A percentile compares a stretch with the other conserved stretches of the same genome.
Evolutionary conservation across 306 rosid species (phyloP).

Genomic region (Prunus salicina): DNA sequence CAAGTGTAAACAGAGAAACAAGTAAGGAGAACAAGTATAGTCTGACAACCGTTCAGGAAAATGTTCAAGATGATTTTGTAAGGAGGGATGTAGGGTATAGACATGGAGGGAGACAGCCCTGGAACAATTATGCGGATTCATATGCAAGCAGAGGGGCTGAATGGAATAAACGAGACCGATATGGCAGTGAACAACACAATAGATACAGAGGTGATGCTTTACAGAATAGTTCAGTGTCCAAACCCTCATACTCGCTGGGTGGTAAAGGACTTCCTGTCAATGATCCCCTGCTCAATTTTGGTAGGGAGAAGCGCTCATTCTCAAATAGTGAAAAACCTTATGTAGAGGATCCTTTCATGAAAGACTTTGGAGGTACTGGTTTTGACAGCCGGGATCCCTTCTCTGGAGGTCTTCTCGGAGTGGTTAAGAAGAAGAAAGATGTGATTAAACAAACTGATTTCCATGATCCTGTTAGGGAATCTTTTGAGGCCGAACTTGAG

Average conservation of each 20-base stretch:
- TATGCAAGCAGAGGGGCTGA: conserved; percentile 49
- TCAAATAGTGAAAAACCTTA: conserved; percentile 67
- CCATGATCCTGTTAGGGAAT: conserved; percentile 92
- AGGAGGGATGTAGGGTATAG: conserved; percentile 61
- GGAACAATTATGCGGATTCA: conserved; percentile 52
- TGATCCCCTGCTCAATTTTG: conserved; percentile 82
- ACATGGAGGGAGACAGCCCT: conserved; percentile 61
- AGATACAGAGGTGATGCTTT: conserved; percentile 52
- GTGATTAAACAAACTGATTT: conserved; percentile 67
- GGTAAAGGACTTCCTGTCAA: conserved; percentile 59
- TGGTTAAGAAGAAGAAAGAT: conserved; percentile 91
- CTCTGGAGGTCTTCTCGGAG: conserved; percentile 57
- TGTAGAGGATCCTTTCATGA: conserved; percentile 57
- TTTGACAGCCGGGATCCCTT: conserved; percentile 79
- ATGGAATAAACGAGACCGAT: conserved; percentile 41
- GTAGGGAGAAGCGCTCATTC: conserved; percentile 65
- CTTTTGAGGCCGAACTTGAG: conserved; percentile 98
- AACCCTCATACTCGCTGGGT: conserved; percentile 54
- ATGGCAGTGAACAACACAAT: conserved; percentile 50
- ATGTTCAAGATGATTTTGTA: conserved; percentile 45
- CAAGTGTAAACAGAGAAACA: conserved; percentile 43
- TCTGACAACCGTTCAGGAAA: conserved; percentile 43
- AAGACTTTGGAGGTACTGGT: conserved; percentile 60
- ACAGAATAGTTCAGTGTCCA: conserved; percentile 43
- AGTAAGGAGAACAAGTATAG: conserved; percentile 50